Evolutionary conservation across 2,329 filamentous ascomycete species (phyloP), one percentile per base, ranked within the genome.

Genomic region (Trichoderma simmonsii): DNA sequence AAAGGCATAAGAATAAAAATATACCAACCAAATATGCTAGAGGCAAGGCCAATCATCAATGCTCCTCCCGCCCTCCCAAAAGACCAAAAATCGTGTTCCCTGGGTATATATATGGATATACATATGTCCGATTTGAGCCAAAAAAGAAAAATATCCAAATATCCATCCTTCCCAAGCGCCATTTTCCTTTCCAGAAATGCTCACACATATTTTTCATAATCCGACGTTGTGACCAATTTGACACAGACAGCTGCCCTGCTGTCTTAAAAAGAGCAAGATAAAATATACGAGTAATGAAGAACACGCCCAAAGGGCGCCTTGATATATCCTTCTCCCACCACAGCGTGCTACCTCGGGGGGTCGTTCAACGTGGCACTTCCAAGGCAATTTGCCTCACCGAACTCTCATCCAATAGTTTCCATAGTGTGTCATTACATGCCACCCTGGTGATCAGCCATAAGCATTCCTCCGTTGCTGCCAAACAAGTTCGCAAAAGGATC

Each of bases 401-500:
- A 32, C 14, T 34, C 34, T 21, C 18, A 15, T 63, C 28, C 28
- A 32, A 34, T 11, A 34, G 18, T 60, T 24, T 21, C 11, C 28
- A 21, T 6, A 4, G 21, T 12, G 14, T 39, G 12, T 9, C 3
- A 24, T 63, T 54, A 72, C 39, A 72, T 26, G 43, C 65, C 66
- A n/a, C 66, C 71, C 21, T 70, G 60, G 21, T 73, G 76, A 67
- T 79, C 81, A 14, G 81, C 81, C 63, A 80, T 82, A 48, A 79
- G 76, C 76, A 85, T 81, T 54, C 78, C 80, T 26, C 78, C 79
- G 24, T 81, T 77, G 65, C 81, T 79, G 4, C 81, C 82, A 76
- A 88, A 88, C 77, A 89, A 84, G 32, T 78, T 81, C 30, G 82
- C 82, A 74, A 88, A 88, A 11, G 81, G 81, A 73, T 89, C 87